Evolutionary conservation across 768 basidiomycete species (phyloP).

Genomic region (Kwoniella botswanensis): DNA sequence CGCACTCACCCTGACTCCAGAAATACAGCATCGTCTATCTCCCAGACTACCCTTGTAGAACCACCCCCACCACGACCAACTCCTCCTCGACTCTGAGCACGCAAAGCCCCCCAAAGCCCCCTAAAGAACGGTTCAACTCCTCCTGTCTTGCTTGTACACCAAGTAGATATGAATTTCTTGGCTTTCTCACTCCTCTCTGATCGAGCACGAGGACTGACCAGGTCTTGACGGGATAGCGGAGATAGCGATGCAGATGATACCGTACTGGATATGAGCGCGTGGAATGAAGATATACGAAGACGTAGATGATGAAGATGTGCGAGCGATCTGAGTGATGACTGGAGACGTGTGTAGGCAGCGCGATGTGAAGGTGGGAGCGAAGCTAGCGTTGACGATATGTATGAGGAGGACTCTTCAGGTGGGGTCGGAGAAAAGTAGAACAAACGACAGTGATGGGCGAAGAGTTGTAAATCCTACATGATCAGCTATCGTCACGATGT

Average conservation of each 20-base stretch:
- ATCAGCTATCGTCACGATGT: background rate
- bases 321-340: constrained; percentile 81
- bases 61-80: constrained; percentile 78
- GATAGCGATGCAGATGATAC: constrained; percentile 78
- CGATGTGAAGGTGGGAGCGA: constrained; percentile 81
- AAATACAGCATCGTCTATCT: constrained; percentile 91
- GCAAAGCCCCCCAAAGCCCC: constrained; percentile 76
- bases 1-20: constrained; percentile 85
- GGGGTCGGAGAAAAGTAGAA: constrained; percentile 48
- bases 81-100: constrained; percentile 78
- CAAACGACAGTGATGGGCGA: constrained; percentile 48
- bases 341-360: constrained; percentile 82
- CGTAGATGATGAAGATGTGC: constrained; percentile 81
- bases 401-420: constrained; percentile 37
- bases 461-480: constrained; percentile 41
- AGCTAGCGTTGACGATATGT: constrained; percentile 81
- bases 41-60: constrained; percentile 75
- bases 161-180: constrained; percentile 74
- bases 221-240: constrained; percentile 73
- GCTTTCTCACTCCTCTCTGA: constrained; percentile 80
- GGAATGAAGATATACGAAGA: constrained; percentile 79
- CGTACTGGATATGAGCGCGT: constrained; percentile 78
- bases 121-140: constrained; percentile 87
- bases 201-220: constrained; percentile 67
- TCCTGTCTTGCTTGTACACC: constrained; percentile 80